phyloP scores from a whole-genome alignment of 768 basidiomycete species.

The Trametes coccinea region DNA sequence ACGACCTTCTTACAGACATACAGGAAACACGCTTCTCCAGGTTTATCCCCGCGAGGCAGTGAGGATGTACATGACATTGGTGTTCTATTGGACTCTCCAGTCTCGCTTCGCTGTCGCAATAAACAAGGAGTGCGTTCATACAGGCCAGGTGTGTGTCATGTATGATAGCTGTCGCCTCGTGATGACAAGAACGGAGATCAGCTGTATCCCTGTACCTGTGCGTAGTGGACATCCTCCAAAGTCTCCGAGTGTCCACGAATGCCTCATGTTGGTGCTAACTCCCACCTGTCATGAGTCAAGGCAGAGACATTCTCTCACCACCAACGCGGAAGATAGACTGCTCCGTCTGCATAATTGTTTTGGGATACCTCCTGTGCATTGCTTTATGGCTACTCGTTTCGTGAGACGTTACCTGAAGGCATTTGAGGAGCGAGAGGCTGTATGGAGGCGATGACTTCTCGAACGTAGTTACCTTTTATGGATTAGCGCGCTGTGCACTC shows the following conservation, averaged over 20 bases:
- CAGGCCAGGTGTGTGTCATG: no score
- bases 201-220: not conserved
- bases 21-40: not conserved
- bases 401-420: slow-evolving; percentile 7
- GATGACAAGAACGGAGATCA: not conserved
- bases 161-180: not conserved
- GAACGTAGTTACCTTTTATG: slow-evolving; percentile 22
- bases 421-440: slow-evolving; percentile 9
- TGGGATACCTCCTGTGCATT: slow-evolving; percentile 1
- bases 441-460: slow-evolving; percentile 19
- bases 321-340: slow-evolving; percentile 9
- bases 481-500: slow-evolving; percentile 4
- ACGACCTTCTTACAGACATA: not conserved
- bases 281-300: not conserved
- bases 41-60: slow-evolving; percentile 2
- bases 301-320: not conserved
- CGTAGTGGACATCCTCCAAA: not conserved
- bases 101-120: not conserved
- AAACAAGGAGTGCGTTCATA: no score
- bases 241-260: not conserved
- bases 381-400: slow-evolving; percentile 5
- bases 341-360: slow-evolving; percentile 9
- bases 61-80: not conserved
- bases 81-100: no score
- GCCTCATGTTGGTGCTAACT: slow-evolving; percentile 14